A percentile compares a stretch with the other conserved stretches of the same genome.
Evolutionary conservation across 2,329 filamentous ascomycete genomes (phyloP).

Genomic region (Hymenoscyphus fraxineus): DNA sequence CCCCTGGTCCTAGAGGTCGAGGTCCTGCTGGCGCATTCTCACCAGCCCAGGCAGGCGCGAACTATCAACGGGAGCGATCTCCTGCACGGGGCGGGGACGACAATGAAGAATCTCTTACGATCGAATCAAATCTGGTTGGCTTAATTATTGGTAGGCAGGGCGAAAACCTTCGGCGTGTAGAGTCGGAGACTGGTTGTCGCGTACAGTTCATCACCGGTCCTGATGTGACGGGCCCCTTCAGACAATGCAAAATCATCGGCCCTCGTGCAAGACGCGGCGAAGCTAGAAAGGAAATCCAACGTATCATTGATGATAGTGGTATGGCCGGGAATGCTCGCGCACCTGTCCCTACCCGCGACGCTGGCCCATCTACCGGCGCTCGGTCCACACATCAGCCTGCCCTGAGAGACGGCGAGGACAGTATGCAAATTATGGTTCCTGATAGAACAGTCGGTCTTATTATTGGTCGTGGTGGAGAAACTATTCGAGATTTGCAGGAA

Average conservation of each 20-base stretch:
- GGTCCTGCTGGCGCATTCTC: slow-evolving; percentile 52
- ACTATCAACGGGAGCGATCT: slow-evolving; percentile 52
- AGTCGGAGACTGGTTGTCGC: slow-evolving; percentile 74
- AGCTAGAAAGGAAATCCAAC: slow-evolving; percentile 78
- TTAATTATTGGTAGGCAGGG: slow-evolving; percentile 88
- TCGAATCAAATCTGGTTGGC: slow-evolving; percentile 82
- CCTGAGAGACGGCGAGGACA: slow-evolving; percentile 76
- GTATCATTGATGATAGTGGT: slow-evolving; percentile 83
- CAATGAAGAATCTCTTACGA: slow-evolving; percentile 75
- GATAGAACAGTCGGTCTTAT: slow-evolving; percentile 90
- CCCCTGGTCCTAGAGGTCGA: slow-evolving; percentile 56
- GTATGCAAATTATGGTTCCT: slow-evolving; percentile 89
- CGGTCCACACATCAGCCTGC: slow-evolving; percentile 41
- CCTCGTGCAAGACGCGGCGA: slow-evolving; percentile 66
- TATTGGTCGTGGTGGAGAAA: slow-evolving; percentile 90
- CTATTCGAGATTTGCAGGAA: slow-evolving; percentile 88
- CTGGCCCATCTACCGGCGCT: slow-evolving; percentile 21
- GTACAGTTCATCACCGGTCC: slow-evolving; percentile 83
- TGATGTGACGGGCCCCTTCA: slow-evolving; percentile 65
- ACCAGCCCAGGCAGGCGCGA: slow-evolving; percentile 52
- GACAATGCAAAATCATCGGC: slow-evolving; percentile 84
- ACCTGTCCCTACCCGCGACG: slow-evolving; percentile 38
- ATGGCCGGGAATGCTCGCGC: slow-evolving; percentile 43
- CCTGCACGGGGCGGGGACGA: slow-evolving; percentile 53
- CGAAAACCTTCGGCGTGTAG: slow-evolving; percentile 82